phyloP scores from a whole-genome alignment of 495 filamentous ascomycete species.

The Penicillium subrubescens region DNA sequence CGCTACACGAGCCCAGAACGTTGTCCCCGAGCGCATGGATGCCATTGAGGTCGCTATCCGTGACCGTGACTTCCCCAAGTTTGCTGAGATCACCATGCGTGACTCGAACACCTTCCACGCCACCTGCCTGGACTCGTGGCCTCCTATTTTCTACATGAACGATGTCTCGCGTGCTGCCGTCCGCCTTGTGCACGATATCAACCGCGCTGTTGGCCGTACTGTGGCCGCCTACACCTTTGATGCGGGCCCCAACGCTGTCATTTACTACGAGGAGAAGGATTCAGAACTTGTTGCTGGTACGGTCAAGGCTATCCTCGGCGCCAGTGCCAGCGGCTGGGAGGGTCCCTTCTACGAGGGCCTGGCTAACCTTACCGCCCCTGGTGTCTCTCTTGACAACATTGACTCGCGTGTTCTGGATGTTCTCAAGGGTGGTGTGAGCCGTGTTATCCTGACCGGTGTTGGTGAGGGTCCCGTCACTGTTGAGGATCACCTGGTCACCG shows the following conservation, averaged over 20 bases:
- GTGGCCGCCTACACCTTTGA: conserved; percentile 97
- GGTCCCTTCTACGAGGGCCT: conserved; percentile 49
- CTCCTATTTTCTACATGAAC: conserved; percentile 98
- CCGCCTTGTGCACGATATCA: conserved; percentile 84
- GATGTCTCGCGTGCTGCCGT: conserved; percentile 86
- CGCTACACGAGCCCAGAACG: conserved; percentile 62
- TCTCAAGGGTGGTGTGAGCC: conserved; percentile 76
- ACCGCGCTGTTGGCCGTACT: conserved; percentile 67
- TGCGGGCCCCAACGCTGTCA: conserved; percentile 93
- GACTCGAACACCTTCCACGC: conserved; percentile 98
- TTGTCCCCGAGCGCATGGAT: conserved; percentile 85
- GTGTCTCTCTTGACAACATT: conserved; percentile 50
- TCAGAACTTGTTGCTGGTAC: conserved; percentile 68
- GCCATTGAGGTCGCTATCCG: conserved; percentile 81
- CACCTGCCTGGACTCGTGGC: conserved; percentile 89
- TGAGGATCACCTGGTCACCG: conserved; percentile 74
- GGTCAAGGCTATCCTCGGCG: conserved; percentile 57
- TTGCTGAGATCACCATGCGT: conserved; percentile 89
- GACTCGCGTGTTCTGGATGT: conserved; percentile 58
- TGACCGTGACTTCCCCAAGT: conserved; percentile 78
- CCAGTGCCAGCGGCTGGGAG: conserved; percentile 64
- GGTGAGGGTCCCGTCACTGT: conserved; percentile 85
- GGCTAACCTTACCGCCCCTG: conserved; percentile 49
- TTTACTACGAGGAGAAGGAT: conserved; percentile 87
- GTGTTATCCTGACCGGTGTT: conserved; percentile 88